Evolutionary conservation across 768 basidiomycete species (phyloP), one percentile per base, ranked within the genome.

Genomic region (Mycena latifolia): DNA sequence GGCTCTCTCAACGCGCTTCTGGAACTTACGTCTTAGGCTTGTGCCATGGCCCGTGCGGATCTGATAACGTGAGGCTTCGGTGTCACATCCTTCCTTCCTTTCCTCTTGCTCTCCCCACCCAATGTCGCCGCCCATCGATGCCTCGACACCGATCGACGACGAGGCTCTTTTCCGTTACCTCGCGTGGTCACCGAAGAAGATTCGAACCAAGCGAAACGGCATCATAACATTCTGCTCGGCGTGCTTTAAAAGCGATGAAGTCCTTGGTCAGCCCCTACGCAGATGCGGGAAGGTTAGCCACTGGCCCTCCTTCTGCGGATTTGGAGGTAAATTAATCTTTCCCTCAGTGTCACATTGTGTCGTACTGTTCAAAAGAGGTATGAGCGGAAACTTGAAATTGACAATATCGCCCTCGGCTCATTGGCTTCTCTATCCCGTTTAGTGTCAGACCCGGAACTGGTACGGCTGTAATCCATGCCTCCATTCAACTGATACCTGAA

Each of bases 311-410:
- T 33, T 33, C 31, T 33, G 31, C 31, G 12, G 31, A 33, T 33
- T 12, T 33, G 31, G 31, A 33, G 31, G 31, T 33, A 33, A 33
- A 33, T 6, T 33, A 12, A 55, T 55, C 53, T 27, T 39, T 41
- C 22, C 35, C 10, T 35, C 37, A 55, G 53, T 55, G 35, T 39
- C 53, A 55, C 33, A 22, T 55, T 39, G 53, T 20, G 29, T 55
- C 53, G 35, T 55, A 55, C 53, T 55, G 53, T 55, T 55, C 53
- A 22, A 55, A 55, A 55, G 53, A 55, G 53, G 53, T 55, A 55
- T 39, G 53, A 55, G 35, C n/a, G 22, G 33, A 55, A 31, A 31
- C 51, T 33, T 55, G 33, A 55, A 55, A 55, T 55, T 55, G 17
- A 33, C 31, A 33, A 33, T 33, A 33, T 33, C 31, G 31, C 29